Conservation (phyloP, 2,329 filamentous ascomycete genomes). For the Cryoendolithus antarcticus region DNA sequence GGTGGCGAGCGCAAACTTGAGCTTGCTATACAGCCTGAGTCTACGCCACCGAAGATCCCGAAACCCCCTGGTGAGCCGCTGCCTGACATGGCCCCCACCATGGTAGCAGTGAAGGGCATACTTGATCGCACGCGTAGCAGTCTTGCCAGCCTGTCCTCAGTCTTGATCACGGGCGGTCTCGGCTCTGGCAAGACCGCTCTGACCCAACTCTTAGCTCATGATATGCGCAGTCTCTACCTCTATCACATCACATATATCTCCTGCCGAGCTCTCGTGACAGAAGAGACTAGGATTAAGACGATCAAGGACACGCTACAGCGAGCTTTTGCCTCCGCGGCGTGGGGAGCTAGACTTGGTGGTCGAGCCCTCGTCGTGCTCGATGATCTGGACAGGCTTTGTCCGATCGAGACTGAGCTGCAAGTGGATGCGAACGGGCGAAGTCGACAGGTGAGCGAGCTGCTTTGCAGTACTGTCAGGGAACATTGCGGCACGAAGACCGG, state of each 20-base stretch:
- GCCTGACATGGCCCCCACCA: conserved; percentile 39
- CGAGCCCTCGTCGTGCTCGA: conserved; percentile 77
- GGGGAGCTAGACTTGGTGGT: conserved; percentile 80
- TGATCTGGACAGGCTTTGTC: conserved; percentile 85
- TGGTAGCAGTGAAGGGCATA: conserved; percentile 77
- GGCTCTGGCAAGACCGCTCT: conserved; percentile 84
- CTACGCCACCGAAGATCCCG: conserved; percentile 48
- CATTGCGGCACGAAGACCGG: conserved; percentile 69
- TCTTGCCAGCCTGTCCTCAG: conserved; percentile 73
- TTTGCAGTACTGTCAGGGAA: conserved; percentile 71
- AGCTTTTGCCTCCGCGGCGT: conserved; percentile 78
- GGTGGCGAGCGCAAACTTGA: conserved; percentile 62
- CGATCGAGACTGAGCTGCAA: conserved; percentile 85
- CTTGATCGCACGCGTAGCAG: conserved; percentile 62
- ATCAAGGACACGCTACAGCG: conserved; percentile 81
- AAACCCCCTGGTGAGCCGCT: conserved; percentile 45
- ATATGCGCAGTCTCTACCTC: conserved; percentile 57
- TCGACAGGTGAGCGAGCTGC: conserved; percentile 78
- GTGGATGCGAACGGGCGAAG: conserved; percentile 89
- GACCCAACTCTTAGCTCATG: conserved; percentile 61
- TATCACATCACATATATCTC: conserved; percentile 79
- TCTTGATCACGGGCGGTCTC: conserved; percentile 76
- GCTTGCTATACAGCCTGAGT: conserved; percentile 64
- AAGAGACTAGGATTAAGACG: conserved; percentile 77
- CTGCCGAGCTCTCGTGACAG: conserved; percentile 75